Evolutionary conservation across 192 early-diverging fungal genomes (phyloP).

Genomic region (Kickxella alabastrina): DNA sequence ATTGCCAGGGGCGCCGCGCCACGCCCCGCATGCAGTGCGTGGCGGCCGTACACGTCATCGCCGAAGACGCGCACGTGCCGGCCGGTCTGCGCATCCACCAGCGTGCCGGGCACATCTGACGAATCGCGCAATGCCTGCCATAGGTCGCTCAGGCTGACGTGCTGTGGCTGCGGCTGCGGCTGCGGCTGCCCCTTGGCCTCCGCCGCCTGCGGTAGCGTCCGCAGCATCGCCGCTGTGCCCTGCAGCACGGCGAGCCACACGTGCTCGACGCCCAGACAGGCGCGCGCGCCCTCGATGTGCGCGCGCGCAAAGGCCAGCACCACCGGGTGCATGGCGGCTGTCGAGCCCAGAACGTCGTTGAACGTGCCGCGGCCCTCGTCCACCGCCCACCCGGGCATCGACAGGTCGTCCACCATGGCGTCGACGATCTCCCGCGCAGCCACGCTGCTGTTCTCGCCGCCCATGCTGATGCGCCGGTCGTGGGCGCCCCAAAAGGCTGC

Average conservation of each 20-base stretch:
- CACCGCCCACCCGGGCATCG: constrained; percentile 27
- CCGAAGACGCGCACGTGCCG: constrained; percentile 34
- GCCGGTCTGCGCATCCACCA: constrained; percentile 8
- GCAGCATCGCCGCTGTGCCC: constrained; percentile 23
- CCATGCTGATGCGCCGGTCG: constrained; percentile 32
- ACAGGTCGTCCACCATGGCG: constrained; percentile 35
- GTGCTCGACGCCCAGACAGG: constrained; percentile 37
- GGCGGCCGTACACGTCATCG: constrained; percentile 23
- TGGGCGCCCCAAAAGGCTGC: constrained; percentile 28
- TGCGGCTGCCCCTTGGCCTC: background rate
- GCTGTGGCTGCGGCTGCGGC: no score
- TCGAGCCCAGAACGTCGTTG: constrained; percentile 36
- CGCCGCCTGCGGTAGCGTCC: no score
- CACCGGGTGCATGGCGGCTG: constrained; percentile 28
- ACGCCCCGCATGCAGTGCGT: constrained; percentile 20
- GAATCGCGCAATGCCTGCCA: constrained; percentile 30
- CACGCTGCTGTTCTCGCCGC: background rate
- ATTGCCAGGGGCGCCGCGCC: constrained; percentile 43
- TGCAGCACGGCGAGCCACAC: constrained; percentile 41
- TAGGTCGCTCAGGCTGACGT: constrained; percentile 13
- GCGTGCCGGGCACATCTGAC: constrained; percentile 12
- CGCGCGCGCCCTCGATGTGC: constrained; percentile 17
- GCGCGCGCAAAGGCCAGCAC: constrained; percentile 35
- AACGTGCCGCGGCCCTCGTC: constrained; percentile 33
- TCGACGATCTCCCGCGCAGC: constrained; percentile 20